Percentiles rank a stretch among this genome's conserved stretches.
These are phyloP conservation scores for Cytospora paraplurivora DNA, from an alignment of 2,329 filamentous ascomycete species.

Conservation along the genomic window DNA sequence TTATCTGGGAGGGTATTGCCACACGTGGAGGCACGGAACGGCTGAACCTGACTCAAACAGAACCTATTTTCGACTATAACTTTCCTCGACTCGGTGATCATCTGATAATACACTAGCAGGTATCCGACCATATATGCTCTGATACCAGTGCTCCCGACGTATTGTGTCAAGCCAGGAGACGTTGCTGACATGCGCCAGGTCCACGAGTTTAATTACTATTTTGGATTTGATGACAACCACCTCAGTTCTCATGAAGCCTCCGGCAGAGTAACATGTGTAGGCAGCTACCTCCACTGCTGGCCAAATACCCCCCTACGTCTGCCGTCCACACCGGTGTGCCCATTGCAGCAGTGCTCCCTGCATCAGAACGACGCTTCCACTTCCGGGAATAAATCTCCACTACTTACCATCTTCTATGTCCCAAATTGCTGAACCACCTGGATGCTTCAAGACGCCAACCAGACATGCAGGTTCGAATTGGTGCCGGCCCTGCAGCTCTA, in stretches of 20 bases:
- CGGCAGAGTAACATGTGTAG: background rate
- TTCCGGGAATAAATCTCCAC: background rate
- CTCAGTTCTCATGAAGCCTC: background rate
- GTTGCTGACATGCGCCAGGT: background rate
- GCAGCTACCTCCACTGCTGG: background rate
- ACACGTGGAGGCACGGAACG: background rate
- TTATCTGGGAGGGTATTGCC: slow-evolving; percentile 9
- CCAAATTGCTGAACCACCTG: background rate
- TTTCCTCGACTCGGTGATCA: background rate
- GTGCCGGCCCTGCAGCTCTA: background rate
- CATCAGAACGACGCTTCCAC: background rate
- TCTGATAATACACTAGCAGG: background rate
- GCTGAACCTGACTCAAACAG: background rate
- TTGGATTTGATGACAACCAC: background rate
- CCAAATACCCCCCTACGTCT: background rate
- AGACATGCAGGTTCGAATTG: background rate
- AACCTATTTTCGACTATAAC: background rate
- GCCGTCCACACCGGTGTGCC: background rate
- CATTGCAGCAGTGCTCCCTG: background rate
- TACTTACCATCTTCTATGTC: background rate
- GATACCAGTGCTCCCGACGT: background rate
- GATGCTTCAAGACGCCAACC: background rate
- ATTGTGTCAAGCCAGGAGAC: background rate
- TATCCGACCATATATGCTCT: background rate
- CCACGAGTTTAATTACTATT: background rate